phyloP scores from a whole-genome alignment of 148 eudicot species.

The Silene uniflora region DNA sequence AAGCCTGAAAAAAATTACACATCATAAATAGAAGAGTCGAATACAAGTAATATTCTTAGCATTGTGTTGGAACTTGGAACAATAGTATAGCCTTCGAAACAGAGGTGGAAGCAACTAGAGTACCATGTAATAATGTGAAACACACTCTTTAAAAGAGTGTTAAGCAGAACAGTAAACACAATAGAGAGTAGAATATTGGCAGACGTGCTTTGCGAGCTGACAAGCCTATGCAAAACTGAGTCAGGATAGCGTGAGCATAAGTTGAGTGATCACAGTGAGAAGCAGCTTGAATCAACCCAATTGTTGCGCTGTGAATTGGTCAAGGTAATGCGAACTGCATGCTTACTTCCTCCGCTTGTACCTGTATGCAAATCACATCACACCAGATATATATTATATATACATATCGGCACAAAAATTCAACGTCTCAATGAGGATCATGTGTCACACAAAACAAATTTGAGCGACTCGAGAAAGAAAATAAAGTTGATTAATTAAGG shows the following conservation, averaged over 20 bases:
- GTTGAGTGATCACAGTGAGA: neutral
- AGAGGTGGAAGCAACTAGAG: too few species aligned
- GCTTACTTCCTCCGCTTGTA: constrained; percentile 32
- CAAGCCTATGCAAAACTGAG: neutral
- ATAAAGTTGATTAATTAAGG: neutral
- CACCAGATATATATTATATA: neutral
- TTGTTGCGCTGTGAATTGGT: neutral
- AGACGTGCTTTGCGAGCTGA: neutral
- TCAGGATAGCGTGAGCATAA: neutral
- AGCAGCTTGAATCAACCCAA: neutral
- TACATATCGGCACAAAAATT: neutral
- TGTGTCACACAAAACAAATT: neutral
- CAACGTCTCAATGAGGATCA: neutral
- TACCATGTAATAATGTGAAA: too few species aligned
- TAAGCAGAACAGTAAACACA: neutral
- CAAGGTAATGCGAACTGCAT: neutral
- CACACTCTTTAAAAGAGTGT: neutral
- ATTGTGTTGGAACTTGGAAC: too few species aligned
- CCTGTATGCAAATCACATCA: constrained; percentile 14
- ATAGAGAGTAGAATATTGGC: neutral
- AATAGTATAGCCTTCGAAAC: too few species aligned
- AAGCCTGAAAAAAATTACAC: too few species aligned
- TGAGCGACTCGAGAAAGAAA: neutral
- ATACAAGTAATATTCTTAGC: too few species aligned
- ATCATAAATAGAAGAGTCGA: too few species aligned